A percentile compares a stretch with the other conserved stretches of the same genome.
Evolutionary conservation across 331 rosid genomes (phyloP).

Genomic region (Malus hybrid): DNA sequence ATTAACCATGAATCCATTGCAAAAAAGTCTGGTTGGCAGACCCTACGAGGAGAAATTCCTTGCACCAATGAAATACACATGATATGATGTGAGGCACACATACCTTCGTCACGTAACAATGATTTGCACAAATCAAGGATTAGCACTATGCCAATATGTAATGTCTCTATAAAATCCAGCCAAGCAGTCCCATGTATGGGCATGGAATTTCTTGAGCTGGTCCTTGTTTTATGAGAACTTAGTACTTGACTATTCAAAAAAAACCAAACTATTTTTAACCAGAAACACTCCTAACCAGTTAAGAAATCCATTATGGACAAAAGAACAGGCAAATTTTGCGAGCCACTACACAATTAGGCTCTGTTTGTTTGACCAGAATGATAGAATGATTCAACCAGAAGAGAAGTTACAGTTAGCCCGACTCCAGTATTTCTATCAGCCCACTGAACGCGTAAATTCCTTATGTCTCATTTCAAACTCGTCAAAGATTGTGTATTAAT

Average conservation of each 20-base stretch:
- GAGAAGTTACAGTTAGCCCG: too few species aligned
- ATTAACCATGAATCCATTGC: neutral
- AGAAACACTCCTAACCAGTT: neutral
- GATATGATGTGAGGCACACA: neutral
- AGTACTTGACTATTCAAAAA: neutral
- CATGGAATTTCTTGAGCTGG: too few species aligned
- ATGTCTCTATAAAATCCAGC: too few species aligned
- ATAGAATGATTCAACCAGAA: too few species aligned
- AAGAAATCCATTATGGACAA: neutral
- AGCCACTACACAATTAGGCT: neutral
- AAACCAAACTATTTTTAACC: conserved; percentile 7
- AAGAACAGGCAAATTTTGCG: neutral
- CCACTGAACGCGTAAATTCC: too few species aligned
- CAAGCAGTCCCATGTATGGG: too few species aligned
- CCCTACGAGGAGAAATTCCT: neutral
- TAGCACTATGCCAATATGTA: too few species aligned
- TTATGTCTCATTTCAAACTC: too few species aligned
- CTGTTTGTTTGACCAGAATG: neutral
- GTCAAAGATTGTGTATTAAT: too few species aligned
- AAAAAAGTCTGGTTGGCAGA: neutral
- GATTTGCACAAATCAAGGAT: neutral
- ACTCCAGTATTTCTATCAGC: too few species aligned
- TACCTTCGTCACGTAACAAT: neutral
- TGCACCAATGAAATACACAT: neutral
- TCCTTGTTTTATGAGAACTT: neutral